Percentiles rank a stretch among this genome's conserved stretches.
Evolutionary conservation across 2,329 filamentous ascomycete species (phyloP).

Genomic region (Fusarium nematophilum): DNA sequence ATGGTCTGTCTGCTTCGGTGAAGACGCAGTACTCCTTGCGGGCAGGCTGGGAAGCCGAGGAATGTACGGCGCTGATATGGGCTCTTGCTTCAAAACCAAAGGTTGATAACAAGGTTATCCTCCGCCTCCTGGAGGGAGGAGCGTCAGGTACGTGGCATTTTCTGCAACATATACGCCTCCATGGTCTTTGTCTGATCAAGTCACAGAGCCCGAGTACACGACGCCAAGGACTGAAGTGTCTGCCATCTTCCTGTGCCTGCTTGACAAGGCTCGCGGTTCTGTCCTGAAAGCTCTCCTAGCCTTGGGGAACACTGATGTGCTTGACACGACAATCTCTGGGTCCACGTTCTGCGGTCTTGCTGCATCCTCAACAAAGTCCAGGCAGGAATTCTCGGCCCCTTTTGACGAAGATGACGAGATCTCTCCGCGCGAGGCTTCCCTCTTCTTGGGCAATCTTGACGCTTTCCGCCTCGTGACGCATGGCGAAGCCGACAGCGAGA

Average conservation of each 20-base stretch:
- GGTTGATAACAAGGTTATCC: constrained; percentile 2
- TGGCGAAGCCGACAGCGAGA: neutral
- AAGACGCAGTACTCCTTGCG: neutral
- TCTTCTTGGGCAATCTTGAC: constrained; percentile 16
- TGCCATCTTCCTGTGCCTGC: constrained; percentile 6
- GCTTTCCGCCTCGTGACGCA: constrained; percentile 7
- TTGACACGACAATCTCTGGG: constrained; percentile 14
- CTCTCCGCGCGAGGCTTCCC: constrained; percentile 6
- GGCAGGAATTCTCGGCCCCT: constrained; percentile 10
- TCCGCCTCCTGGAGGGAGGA: neutral
- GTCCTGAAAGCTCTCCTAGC: constrained; percentile 5
- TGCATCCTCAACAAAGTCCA: neutral
- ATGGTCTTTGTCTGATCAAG: neutral
- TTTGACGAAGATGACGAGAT: constrained; percentile 27
- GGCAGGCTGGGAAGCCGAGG: neutral
- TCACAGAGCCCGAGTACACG: neutral
- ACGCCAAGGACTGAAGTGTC: constrained; percentile 8
- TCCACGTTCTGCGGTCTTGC: constrained; percentile 22
- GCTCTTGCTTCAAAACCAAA: neutral
- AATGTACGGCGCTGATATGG: constrained; percentile 11
- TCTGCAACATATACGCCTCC: fast-evolving
- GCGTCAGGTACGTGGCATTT: neutral
- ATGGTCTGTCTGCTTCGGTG: neutral
- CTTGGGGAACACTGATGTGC: neutral
- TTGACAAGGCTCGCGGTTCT: constrained; percentile 4